These are phyloP conservation scores for Yamadazyma spencermartinsiae DNA, from an alignment of 1,139 yeast genomes.

Conservation along the genomic window DNA sequence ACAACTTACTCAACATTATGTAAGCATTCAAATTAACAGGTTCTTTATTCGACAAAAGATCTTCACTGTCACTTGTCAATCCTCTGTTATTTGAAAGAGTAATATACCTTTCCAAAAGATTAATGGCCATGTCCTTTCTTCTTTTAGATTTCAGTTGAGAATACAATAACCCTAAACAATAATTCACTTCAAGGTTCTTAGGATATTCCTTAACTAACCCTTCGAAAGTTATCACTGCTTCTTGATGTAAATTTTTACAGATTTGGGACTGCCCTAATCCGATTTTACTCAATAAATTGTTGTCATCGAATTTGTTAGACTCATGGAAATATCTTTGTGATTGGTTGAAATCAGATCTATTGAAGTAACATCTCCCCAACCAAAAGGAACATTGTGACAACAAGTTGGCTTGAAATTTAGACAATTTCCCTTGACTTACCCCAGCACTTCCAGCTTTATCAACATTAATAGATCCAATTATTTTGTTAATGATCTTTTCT, in stretches of 20 bases:
- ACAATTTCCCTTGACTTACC: conserved; percentile 21
- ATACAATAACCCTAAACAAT: conserved; percentile 74
- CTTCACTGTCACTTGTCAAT: conserved; percentile 26
- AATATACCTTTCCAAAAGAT: conserved; percentile 71
- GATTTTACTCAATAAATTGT: conserved; percentile 65
- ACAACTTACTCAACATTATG: conserved; percentile 63
- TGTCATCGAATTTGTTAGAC: conserved; percentile 63
- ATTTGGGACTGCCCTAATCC: conserved; percentile 89
- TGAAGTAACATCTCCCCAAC: conserved; percentile 78
- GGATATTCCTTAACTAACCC: conserved; percentile 66
- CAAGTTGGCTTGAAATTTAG: conserved; percentile 37
- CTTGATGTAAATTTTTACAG: conserved; percentile 72
- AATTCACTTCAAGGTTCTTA: conserved; percentile 72
- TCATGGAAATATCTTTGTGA: conserved; percentile 76
- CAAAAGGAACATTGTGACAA: conserved; percentile 82
- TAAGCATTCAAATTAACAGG: conserved; percentile 70
- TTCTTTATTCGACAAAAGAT: conserved; percentile 47
- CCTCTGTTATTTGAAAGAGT: conserved; percentile 55
- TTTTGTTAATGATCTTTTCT: conserved; percentile 54
- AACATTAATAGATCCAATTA: conserved; percentile 36
- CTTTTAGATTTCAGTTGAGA: conserved; percentile 46
- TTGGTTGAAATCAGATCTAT: conserved; percentile 55
- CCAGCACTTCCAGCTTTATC: conserved; percentile 17
- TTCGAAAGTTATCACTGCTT: conserved; percentile 84
- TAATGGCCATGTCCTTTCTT: conserved; percentile 54